phyloP scores from a whole-genome alignment of 768 basidiomycete genomes.

The Xerocomellus dryophilus region DNA sequence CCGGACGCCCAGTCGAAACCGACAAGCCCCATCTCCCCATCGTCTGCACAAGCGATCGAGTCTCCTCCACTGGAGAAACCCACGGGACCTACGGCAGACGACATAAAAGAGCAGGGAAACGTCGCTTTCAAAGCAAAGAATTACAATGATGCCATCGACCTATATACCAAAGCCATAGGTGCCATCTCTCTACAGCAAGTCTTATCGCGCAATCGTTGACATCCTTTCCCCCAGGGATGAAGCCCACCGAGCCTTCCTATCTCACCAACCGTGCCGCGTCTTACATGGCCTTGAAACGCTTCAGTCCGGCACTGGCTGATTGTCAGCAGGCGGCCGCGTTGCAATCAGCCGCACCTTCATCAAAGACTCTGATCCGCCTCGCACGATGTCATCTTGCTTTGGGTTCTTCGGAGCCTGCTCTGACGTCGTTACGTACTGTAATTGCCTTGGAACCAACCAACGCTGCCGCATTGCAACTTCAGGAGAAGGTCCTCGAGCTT shows the following conservation, averaged over 20 bases:
- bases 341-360: slow-evolving; percentile 57
- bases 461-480: slow-evolving; percentile 54
- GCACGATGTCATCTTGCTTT: slow-evolving; percentile 83
- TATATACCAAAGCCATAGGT: slow-evolving; percentile 78
- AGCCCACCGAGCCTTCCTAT: slow-evolving; percentile 67
- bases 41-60: slow-evolving; percentile 6
- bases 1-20: slow-evolving; percentile 6
- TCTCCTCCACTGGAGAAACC: slow-evolving; percentile 17
- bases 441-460: slow-evolving; percentile 64
- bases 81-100: slow-evolving; percentile 41
- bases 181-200: slow-evolving; percentile 22
- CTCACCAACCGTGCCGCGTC: slow-evolving; percentile 86
- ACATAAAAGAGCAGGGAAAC: slow-evolving; percentile 77
- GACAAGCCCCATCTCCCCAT: slow-evolving; percentile 19
- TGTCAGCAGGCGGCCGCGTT: slow-evolving; percentile 71
- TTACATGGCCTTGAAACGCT: slow-evolving; percentile 77
- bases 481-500: slow-evolving; percentile 57
- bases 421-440: slow-evolving; percentile 61
- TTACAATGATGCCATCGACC: slow-evolving; percentile 67
- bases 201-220: slow-evolving; percentile 6
- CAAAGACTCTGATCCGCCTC: slow-evolving; percentile 79
- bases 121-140: slow-evolving; percentile 62
- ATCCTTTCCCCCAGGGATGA: slow-evolving; percentile 43
- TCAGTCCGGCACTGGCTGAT: slow-evolving; percentile 69
- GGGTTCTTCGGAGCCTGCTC: slow-evolving; percentile 64